phyloP scores from a whole-genome alignment of 306 rosid species.

The Dalbergia oliveri region DNA sequence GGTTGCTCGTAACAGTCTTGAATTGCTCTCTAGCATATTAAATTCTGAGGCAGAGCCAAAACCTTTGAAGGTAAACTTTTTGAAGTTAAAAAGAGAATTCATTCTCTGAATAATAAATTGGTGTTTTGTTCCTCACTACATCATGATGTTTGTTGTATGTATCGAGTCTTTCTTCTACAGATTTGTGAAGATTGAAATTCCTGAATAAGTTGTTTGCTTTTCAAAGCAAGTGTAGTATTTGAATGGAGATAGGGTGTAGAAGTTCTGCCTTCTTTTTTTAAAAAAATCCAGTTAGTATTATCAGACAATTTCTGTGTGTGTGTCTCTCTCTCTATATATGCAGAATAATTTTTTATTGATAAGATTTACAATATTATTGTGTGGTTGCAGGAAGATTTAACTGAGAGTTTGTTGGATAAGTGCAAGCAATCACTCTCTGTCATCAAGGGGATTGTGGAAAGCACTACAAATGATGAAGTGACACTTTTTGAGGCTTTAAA shows the following conservation, averaged over 20 bases:
- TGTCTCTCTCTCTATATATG: neutral
- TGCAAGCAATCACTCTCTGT: slow-evolving; percentile 75
- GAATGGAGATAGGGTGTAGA: slow-evolving; percentile 7
- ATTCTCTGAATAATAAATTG: slow-evolving; percentile 7
- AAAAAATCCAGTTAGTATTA: neutral
- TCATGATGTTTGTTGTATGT: slow-evolving; percentile 18
- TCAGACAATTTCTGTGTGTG: slow-evolving; percentile 5
- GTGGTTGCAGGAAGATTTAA: slow-evolving; percentile 72
- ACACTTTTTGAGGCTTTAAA: slow-evolving; percentile 81
- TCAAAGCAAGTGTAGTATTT: slow-evolving; percentile 13
- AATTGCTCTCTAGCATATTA: slow-evolving; percentile 75
- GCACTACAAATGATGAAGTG: slow-evolving; percentile 75
- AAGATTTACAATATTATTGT: slow-evolving; percentile 37
- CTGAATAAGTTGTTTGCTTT: slow-evolving; percentile 10
- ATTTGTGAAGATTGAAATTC: slow-evolving; percentile 29
- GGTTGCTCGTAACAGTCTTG: slow-evolving; percentile 81
- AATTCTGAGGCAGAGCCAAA: slow-evolving; percentile 72
- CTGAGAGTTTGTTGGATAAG: slow-evolving; percentile 73
- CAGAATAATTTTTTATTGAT: slow-evolving; percentile 28
- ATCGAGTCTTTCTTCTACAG: neutral
- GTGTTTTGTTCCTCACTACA: slow-evolving; percentile 6
- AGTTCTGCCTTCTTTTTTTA: neutral
- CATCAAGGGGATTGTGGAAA: slow-evolving; percentile 73
- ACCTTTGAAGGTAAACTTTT: slow-evolving; percentile 67
- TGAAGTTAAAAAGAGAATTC: neutral